Evolutionary conservation across 495 filamentous ascomycete species (phyloP).

Genomic region (Ascodesmis nigricans): DNA sequence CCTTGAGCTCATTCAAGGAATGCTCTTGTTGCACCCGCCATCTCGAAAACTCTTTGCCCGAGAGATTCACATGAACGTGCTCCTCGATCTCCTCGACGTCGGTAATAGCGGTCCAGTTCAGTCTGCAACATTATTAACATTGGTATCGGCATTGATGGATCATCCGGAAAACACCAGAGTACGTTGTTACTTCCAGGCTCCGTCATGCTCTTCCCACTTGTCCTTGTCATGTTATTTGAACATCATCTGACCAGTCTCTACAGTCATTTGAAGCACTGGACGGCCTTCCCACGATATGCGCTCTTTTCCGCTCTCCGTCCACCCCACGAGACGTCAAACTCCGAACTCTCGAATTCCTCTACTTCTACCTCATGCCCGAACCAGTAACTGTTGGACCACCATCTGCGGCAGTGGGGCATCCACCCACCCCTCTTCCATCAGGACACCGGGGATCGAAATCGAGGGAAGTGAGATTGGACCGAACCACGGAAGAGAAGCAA

Average conservation of each 20-base stretch:
- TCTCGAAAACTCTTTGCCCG: conserved; percentile 70
- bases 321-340: conserved; percentile 77
- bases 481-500: conserved; percentile 73
- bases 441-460: conserved; percentile 52
- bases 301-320: conserved; percentile 64
- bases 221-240: no score
- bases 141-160: conserved; percentile 71
- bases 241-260: conserved; percentile 3
- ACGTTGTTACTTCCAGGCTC: neutral
- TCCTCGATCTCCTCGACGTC: conserved; percentile 85
- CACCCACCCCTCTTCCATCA: neutral
- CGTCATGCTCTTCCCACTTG: neutral
- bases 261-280: conserved; percentile 74
- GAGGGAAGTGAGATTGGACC: conserved; percentile 24
- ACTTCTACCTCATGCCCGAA: conserved; percentile 96
- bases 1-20: conserved; percentile 75
- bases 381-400: conserved; percentile 24
- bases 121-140: conserved; percentile 64
- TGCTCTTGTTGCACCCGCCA: conserved; percentile 78
- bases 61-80: conserved; percentile 84
- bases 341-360: conserved; percentile 81
- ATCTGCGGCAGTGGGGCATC: neutral
- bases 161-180: conserved; percentile 58
- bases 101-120: conserved; percentile 82
- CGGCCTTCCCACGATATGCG: conserved; percentile 79